These are phyloP conservation scores for Erysimum cheiranthoides DNA, from an alignment of 345 rosid genomes.

Conservation along the genomic window DNA sequence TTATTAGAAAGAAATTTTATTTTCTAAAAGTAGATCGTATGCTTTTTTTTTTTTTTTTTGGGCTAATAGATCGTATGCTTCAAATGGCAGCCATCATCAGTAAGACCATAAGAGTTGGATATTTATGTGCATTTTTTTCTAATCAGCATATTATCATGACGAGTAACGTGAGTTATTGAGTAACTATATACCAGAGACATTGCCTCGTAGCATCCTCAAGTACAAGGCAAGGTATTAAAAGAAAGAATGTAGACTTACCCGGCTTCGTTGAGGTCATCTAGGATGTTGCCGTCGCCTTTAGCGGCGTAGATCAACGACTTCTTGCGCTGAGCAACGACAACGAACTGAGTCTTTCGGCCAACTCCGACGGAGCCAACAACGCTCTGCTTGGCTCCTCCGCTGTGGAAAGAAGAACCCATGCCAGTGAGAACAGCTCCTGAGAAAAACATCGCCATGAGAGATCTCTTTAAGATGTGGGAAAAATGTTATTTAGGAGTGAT, in stretches of 20 bases:
- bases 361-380: neutral
- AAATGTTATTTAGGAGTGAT: neutral
- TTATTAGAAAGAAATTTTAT: too few relatives aligned
- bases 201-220: neutral
- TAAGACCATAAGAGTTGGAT: too few relatives aligned
- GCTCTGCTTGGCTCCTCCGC: conserved; percentile 20
- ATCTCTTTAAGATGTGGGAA: neutral
- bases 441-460: conserved; percentile 39
- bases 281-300: conserved; percentile 37
- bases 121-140: too few relatives aligned
- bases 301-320: conserved; percentile 37
- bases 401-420: conserved; percentile 29
- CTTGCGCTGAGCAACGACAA: conserved; percentile 34
- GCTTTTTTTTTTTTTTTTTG: too few relatives aligned
- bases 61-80: neutral
- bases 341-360: conserved; percentile 12
- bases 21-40: neutral
- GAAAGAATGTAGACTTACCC: conserved; percentile 9
- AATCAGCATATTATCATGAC: too few relatives aligned
- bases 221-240: neutral
- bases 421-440: conserved; percentile 38
- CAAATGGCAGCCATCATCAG: neutral
- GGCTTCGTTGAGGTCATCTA: conserved; percentile 37
- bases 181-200: neutral
- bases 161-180: too few relatives aligned